These are phyloP conservation scores for Scleromitrula shiraiana DNA, from an alignment of 2,329 filamentous ascomycete genomes.

Conservation along the genomic window DNA sequence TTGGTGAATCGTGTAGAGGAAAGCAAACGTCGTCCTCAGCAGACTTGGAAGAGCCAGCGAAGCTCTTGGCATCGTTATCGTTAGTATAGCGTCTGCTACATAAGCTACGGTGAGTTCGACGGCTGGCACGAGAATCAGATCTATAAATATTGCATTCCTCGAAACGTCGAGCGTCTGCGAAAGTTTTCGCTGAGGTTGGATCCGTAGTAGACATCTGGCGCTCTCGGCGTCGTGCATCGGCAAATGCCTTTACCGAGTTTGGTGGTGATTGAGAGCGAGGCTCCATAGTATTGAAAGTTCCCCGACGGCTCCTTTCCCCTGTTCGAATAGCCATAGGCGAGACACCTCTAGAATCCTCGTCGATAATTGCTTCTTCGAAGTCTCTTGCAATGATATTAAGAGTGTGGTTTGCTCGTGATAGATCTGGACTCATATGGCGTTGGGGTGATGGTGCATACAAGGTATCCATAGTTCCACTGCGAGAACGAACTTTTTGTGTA, in stretches of 20 bases:
- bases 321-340: conserved; percentile 28
- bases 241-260: conserved; percentile 96
- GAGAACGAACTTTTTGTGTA: conserved; percentile 49
- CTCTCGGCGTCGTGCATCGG: conserved; percentile 77
- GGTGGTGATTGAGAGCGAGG: conserved; percentile 76
- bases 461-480: conserved; percentile 68
- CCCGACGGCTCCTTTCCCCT: conserved; percentile 40
- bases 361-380: conserved; percentile 77
- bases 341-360: conserved; percentile 55
- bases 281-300: conserved; percentile 46
- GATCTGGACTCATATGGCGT: conserved; percentile 27
- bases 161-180: conserved; percentile 77
- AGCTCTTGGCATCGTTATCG: conserved; percentile 53
- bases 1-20: conserved; percentile 56
- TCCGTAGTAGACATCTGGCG: conserved; percentile 52
- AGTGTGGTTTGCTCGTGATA: conserved; percentile 34
- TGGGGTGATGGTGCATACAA: conserved; percentile 45
- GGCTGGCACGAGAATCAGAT: conserved; percentile 62
- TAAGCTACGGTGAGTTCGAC: conserved; percentile 47
- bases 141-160: conserved; percentile 57
- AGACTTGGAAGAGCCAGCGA: conserved; percentile 58
- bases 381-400: conserved; percentile 56
- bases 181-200: conserved; percentile 91
- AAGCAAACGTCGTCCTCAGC: conserved; percentile 88
- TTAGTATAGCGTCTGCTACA: conserved; percentile 50